These are phyloP conservation scores for Schwanniomyces occidentalis DNA, from an alignment of 805 yeast species.

Conservation along the genomic window DNA sequence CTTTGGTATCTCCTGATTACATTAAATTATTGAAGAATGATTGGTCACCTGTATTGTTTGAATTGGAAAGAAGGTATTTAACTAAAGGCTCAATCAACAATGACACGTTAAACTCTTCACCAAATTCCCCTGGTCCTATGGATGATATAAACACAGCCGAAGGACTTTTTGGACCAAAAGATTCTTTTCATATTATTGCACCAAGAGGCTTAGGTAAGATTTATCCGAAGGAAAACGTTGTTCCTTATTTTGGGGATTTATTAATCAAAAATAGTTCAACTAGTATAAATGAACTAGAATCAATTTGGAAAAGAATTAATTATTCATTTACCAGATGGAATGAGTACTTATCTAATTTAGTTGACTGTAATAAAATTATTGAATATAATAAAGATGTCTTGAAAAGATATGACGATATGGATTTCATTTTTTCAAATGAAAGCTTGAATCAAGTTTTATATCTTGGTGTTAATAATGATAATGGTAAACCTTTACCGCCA, in stretches of 20 bases:
- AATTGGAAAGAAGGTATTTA: conserved; percentile 74
- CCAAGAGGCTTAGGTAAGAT: conserved; percentile 83
- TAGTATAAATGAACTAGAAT: conserved; percentile 57
- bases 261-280: conserved; percentile 45
- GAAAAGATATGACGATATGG: conserved; percentile 40
- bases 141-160: conserved; percentile 10
- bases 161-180: no score
- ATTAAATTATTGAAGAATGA: conserved; percentile 66
- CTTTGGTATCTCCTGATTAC: conserved; percentile 58
- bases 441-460: conserved; percentile 43
- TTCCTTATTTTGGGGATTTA: conserved; percentile 91
- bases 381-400: conserved; percentile 41
- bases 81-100: conserved; percentile 26
- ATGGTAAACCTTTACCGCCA: conserved; percentile 20
- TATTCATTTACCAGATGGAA: conserved; percentile 84
- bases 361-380: conserved; percentile 43
- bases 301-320: conserved; percentile 64
- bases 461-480: conserved; percentile 39
- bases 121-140: conserved; percentile 7
- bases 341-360: conserved; percentile 56
- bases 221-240: conserved; percentile 73
- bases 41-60: conserved; percentile 93
- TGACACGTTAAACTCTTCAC: conserved; percentile 2
- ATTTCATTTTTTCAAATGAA: conserved; percentile 44
- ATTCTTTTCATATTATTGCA: conserved; percentile 73